Evolutionary conservation across 139 green algal genomes (phyloP), one percentile per base, ranked within the genome.

Genomic region (Astrephomene gubernaculifera): DNA sequence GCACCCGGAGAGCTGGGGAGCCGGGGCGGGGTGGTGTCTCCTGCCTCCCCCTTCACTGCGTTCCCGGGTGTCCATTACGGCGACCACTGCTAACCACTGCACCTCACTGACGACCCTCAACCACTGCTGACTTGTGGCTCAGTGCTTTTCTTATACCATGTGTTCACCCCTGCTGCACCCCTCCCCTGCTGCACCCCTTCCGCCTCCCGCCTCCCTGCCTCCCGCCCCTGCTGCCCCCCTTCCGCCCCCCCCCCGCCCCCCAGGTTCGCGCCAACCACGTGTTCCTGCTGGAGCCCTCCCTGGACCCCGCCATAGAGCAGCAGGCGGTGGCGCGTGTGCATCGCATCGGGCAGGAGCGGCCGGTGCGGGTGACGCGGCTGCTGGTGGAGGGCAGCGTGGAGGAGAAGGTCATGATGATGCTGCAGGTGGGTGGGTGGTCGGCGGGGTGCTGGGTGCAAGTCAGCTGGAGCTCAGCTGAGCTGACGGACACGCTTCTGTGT

Each of bases 271-370:
- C 94, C 72, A 95, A 80, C 87, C 81, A 93, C 54, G 94, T 96
- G 36, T 94, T 94, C 65, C 83, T 95, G 65, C 76, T 95, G 75
- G 94, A 97, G 86, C 94, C 94, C 10, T 88, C 87, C 35, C 89
- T 90, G 52, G 95, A 97, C 86, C 93, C 94, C 2, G 92, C 93
- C 22, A 89, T 95, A 27, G 94, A 97, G 88, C 90, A 96, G 89
- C 95, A 98, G 89, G 95, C 94, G 3, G 92, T 97, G 41, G 93
- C 92, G 36, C 82, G 94, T 0, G 91, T 96, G 79, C 93, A 97
- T 82, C 92, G 94, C 44, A 95, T 97, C 57, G 94, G 94, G 3
- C 94, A 97, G 88, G 91, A 78, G 43, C 79, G 87, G 22, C 54
- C 83, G 27, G 89, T 96, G 57, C 54, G 68, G 38, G 63, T 94